Conservation (phyloP, 2,329 filamentous ascomycete species). For the Ascochyta pisi region DNA sequence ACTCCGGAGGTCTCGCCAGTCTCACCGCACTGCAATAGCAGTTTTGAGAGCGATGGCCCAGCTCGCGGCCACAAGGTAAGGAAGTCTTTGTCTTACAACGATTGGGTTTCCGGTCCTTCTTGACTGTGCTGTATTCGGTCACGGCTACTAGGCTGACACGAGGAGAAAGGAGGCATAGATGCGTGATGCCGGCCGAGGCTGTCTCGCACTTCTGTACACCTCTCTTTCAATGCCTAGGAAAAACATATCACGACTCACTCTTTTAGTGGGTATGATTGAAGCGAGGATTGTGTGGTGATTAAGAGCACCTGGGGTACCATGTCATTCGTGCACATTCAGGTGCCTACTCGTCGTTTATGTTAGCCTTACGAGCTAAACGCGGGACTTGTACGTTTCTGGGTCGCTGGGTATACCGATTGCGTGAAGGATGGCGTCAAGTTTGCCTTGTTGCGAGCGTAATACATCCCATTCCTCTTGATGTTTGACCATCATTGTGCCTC, state of each 20-base stretch:
- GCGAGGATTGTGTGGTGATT: neutral
- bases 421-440: constrained; percentile 54
- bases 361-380: constrained; percentile 6
- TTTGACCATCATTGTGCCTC: constrained; percentile 66
- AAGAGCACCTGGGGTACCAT: neutral
- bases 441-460: constrained; percentile 50
- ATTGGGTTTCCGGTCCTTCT: constrained; percentile 20
- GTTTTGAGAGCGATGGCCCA: constrained; percentile 19
- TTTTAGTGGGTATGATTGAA: neutral
- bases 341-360: neutral
- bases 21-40: constrained; percentile 12
- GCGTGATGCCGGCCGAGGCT: constrained; percentile 50
- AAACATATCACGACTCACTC: neutral
- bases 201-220: neutral
- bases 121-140: constrained; percentile 6
- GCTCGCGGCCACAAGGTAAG: constrained; percentile 22
- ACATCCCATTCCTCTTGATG: constrained; percentile 60
- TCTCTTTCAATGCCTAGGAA: neutral
- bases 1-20: constrained; percentile 10
- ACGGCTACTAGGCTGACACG: constrained; percentile 11
- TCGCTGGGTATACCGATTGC: constrained; percentile 43
- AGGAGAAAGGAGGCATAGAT: constrained; percentile 9
- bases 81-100: constrained; percentile 18
- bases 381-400: constrained; percentile 6
- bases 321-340: neutral